These are phyloP conservation scores for Gnomoniopsis smithogilvyi DNA, from an alignment of 2,329 filamentous ascomycete genomes.

Conservation along the genomic window DNA sequence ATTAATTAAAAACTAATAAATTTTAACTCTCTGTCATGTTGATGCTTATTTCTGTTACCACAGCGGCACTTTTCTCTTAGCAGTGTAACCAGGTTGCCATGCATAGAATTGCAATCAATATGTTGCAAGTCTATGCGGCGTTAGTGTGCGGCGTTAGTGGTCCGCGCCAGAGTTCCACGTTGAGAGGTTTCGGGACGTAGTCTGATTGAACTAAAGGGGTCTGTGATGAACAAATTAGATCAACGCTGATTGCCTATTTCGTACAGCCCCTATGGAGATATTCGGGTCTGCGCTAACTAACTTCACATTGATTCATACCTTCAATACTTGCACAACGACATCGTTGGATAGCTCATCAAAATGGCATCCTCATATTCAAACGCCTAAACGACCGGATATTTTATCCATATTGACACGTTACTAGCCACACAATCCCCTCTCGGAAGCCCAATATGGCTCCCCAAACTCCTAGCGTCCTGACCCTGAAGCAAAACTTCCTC, in stretches of 20 bases:
- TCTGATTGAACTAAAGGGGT: background rate
- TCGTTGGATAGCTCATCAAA: too few relatives aligned
- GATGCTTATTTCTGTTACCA: background rate
- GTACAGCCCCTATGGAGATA: background rate
- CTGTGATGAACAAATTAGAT: background rate
- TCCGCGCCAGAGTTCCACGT: background rate
- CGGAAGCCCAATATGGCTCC: conserved; percentile 23
- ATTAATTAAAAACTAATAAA: background rate
- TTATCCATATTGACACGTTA: background rate
- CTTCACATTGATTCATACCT: background rate
- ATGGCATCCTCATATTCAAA: background rate
- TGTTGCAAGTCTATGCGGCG: background rate
- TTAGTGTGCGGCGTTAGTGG: background rate
- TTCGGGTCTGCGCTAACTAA: background rate
- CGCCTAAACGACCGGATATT: background rate
- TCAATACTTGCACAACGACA: background rate
- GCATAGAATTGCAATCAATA: background rate
- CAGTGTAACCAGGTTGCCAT: background rate
- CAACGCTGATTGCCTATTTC: background rate
- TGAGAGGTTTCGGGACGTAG: background rate
- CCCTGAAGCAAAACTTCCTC: conserved; percentile 64
- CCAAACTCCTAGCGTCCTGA: conserved; percentile 51
- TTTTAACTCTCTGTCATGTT: too few relatives aligned
- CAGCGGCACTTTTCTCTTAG: background rate
- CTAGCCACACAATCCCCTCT: background rate